Evolutionary conservation across 2,329 filamentous ascomycete species (phyloP), one percentile per base, ranked within the genome.

Genomic region (Colletotrichum tofieldiae): DNA sequence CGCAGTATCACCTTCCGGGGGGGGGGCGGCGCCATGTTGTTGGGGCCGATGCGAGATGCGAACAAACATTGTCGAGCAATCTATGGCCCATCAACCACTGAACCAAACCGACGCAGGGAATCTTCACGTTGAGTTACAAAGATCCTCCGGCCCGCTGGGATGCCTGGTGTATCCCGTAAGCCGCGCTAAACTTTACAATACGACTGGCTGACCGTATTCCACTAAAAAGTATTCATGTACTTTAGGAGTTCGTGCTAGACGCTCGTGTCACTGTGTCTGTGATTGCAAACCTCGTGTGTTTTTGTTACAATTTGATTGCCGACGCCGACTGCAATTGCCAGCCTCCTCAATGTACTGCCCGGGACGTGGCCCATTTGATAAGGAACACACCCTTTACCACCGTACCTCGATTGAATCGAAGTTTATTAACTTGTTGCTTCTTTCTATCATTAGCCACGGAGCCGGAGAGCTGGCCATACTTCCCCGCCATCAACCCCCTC

Each of bases 31-130:
- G 59, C 32, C 14, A 18, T 51, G 29, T 35, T 47, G 14, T 29
- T 39, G 45, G 45, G 47, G 45, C n/a, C 11, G 60, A 63, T 41
- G 60, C 45, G 32, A 51, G 59, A 62, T 26, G 45, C 59, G 29
- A 62, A 45, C 45, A 51, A 62, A 39, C 43, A n/a, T 18, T 29
- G 23, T 39, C 45, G n/a, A 51, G 43, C 45, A 49, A 39, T 35
- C 4, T 4, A n/a, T 23, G 32, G 12, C 52, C 32, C n/a, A 26
- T 41, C 45, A 52, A 18, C 41, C 32, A 29, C 32, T 39, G 59
- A 18, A 35, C 14, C 4, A 35, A 16, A 26, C 45, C 32, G 47
- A 47, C 8, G 59, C 43, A 51, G 32, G 45, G n/a, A 37, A 51
- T 39, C 16, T 5, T 51, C 59, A 39, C 35, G n/a, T 51, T 5